phyloP scores from a whole-genome alignment of 2,329 filamentous ascomycete genomes.

The Ophiocordyceps camponoti-leonardi region DNA sequence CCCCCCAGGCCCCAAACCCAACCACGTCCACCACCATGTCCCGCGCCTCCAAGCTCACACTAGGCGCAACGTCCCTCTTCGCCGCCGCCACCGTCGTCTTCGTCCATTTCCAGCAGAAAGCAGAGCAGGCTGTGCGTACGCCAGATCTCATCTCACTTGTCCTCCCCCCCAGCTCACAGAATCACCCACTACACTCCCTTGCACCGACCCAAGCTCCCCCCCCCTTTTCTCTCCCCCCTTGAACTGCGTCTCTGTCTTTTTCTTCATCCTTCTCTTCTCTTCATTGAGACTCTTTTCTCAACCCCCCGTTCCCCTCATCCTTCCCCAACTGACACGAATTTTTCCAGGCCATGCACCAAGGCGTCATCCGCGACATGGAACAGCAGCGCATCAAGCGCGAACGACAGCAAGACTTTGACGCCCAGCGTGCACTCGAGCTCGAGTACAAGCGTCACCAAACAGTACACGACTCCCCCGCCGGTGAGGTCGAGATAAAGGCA shows the following conservation, averaged over 20 bases:
- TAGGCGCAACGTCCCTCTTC: slow-evolving; percentile 60
- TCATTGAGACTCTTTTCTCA: too few relatives aligned
- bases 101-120: slow-evolving; percentile 78
- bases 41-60: slow-evolving; percentile 70
- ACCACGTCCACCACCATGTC: too few relatives aligned
- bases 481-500: slow-evolving; percentile 6
- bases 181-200: too few relatives aligned
- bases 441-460: slow-evolving; percentile 83
- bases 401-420: slow-evolving; percentile 83
- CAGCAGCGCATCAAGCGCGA: slow-evolving; percentile 82
- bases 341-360: slow-evolving; percentile 76
- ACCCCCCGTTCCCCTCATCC: not conserved
- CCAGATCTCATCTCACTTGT: not conserved
- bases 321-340: not conserved
- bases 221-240: not conserved
- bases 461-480: slow-evolving; percentile 31
- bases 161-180: too few relatives aligned
- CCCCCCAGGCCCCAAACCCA: too few relatives aligned
- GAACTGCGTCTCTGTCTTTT: not conserved
- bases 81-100: slow-evolving; percentile 62
- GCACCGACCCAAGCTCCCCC: not conserved
- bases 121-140: slow-evolving; percentile 58
- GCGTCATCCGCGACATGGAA: slow-evolving; percentile 87
- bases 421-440: slow-evolving; percentile 69
- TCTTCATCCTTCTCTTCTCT: not conserved